Base-by-base conservation (phyloP, 1,139 yeast species). In the Pichia sp. region DNA sequence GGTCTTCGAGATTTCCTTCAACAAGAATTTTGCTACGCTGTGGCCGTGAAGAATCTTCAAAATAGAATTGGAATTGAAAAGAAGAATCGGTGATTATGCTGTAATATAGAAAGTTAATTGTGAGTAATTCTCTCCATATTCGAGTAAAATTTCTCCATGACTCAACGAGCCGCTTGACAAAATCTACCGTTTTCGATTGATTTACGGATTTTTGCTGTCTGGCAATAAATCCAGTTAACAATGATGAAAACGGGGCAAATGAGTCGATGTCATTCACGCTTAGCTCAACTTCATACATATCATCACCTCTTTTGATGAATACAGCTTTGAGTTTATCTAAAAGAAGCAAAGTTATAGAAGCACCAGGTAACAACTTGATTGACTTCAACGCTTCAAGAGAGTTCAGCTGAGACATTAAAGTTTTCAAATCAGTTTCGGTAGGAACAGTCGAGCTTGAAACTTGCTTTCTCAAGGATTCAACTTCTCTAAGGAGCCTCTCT, bases 91-190 rank as follows among this genome's bases (percentile, higher is more conserved):
- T 38, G 1, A 56, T 40, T 4, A 8, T 30, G 6, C 56, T 45
- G 1, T 51, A 52, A 44, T 55, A 49, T 10, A 55, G 16, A 30
- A 47, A 59, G 26, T 50, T 45, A n/a, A 57, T 47, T 2, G 30
- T 50, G 1, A 53, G 40, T 26, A 59, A 41, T n/a, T 56, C 60
- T 31, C 50, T 57, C 61, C 60, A 59, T 1, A 54, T 26, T 4
- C 15, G 15, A 15, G 47, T 38, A 8, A 56, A 56, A 5, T 23
- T 4, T 4, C 23, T 32, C 61, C 61, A 59, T 8, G 47, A 38
- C 4, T n/a, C 2, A 2, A 34, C 38, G 4, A 57, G 38, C 4
- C 16, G n/a, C 30, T 47, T 56, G 5, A 59, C n/a, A 15, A 29
- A 52, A 5, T n/a, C 30, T 1, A 47, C 6, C 5, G 48, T 31